These are phyloP conservation scores for Chrysanthemum lavandulifolium DNA, from an alignment of 129 eudicot species.

Conservation along the genomic window DNA sequence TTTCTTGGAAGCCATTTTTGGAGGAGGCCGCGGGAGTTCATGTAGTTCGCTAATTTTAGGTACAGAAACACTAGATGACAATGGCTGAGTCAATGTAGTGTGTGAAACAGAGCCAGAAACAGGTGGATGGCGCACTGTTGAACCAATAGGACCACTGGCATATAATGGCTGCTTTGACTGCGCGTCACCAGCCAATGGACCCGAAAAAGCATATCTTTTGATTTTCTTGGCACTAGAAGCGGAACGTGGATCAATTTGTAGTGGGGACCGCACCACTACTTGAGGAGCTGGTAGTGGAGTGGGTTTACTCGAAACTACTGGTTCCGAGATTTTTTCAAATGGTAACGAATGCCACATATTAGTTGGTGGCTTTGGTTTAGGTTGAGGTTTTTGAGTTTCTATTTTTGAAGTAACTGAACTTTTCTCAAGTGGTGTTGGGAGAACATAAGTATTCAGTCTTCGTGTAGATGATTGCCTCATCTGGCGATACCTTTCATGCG, in stretches of 20 bases:
- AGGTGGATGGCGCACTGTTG: slow-evolving; percentile 40
- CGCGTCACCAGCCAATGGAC: slow-evolving; percentile 65
- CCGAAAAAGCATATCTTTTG: slow-evolving; percentile 65
- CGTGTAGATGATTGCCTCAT: slow-evolving; percentile 52
- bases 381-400: slow-evolving; percentile 37
- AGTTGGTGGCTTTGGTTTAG: slow-evolving; percentile 44
- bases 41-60: slow-evolving; percentile 87
- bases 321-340: slow-evolving; percentile 44
- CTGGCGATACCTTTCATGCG: slow-evolving; percentile 48
- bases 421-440: slow-evolving; percentile 67
- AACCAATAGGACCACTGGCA: slow-evolving; percentile 57
- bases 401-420: slow-evolving; percentile 39
- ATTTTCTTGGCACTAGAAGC: slow-evolving; percentile 44
- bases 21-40: slow-evolving; percentile 95
- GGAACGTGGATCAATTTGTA: slow-evolving; percentile 29
- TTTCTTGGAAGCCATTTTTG: slow-evolving; percentile 30
- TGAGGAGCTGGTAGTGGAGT: slow-evolving; percentile 48
- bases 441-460: slow-evolving; percentile 57
- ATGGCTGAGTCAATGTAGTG: slow-evolving; percentile 47
- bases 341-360: slow-evolving; percentile 63
- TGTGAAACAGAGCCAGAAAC: slow-evolving; percentile 57
- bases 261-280: slow-evolving; percentile 37
- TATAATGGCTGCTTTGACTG: slow-evolving; percentile 42
- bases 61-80: slow-evolving; percentile 47
- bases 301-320: slow-evolving; percentile 16